A percentile compares a stretch with the other conserved stretches of the same genome.
Evolutionary conservation across 768 basidiomycete genomes (phyloP).

Genomic region (Termitomyces sp.): DNA sequence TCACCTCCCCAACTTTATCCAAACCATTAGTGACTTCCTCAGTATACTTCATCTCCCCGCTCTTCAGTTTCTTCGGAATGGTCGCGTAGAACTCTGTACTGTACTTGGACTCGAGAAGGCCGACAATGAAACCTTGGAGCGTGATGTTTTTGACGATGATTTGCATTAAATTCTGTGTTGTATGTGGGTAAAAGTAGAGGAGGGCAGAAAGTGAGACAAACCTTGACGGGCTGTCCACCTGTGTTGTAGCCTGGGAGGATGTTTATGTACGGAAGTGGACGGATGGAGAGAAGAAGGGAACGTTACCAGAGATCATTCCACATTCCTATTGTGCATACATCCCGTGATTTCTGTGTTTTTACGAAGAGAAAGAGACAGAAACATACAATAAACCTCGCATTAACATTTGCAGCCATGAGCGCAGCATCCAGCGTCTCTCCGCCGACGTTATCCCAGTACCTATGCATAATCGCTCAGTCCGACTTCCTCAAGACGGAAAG

Average conservation of each 20-base stretch:
- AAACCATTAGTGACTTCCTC: conserved; percentile 44
- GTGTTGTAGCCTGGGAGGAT: conserved; percentile 25
- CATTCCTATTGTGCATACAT: conserved; percentile 26
- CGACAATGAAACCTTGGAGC: conserved; percentile 33
- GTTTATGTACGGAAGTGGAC: background rate
- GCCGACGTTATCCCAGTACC: conserved; percentile 52
- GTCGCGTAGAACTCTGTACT: conserved; percentile 34
- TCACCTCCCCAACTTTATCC: conserved; percentile 30
- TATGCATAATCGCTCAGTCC: too few species aligned
- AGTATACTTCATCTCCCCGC: conserved; percentile 40
- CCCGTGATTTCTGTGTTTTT: background rate
- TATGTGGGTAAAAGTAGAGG: too few species aligned
- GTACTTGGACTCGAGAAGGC: conserved; percentile 27
- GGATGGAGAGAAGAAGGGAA: too few species aligned
- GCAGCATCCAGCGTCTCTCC: conserved; percentile 56
- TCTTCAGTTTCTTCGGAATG: conserved; percentile 34
- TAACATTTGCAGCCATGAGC: conserved; percentile 34
- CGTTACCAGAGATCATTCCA: conserved; percentile 30
- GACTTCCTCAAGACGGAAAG: too few species aligned
- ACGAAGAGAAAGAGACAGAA: background rate
- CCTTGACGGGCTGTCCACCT: conserved; percentile 18
- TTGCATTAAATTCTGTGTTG: conserved; percentile 29
- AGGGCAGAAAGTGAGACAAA: background rate
- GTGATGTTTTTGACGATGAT: conserved; percentile 38
- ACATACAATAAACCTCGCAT: conserved; percentile 49